Percentiles rank a stretch among this genome's conserved stretches.
phyloP scores from a whole-genome alignment of 768 basidiomycete genomes.

The Tricholoma bakamatsutake region DNA sequence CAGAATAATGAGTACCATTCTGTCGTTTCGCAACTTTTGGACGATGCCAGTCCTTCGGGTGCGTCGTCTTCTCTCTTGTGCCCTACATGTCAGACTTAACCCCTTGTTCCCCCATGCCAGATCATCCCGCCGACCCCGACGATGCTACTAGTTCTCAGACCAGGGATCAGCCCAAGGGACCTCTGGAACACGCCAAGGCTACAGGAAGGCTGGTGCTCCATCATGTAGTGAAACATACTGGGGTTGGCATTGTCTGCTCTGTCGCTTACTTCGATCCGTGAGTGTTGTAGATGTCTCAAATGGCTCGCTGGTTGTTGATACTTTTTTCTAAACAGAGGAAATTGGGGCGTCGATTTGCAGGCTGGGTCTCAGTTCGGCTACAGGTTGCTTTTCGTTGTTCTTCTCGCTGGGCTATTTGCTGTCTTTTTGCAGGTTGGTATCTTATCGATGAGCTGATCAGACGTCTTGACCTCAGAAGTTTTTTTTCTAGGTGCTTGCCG shows the following conservation, averaged over 20 bases:
- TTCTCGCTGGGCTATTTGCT: slow-evolving; percentile 78
- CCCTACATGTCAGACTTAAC: slow-evolving; percentile 9
- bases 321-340: slow-evolving; percentile 52
- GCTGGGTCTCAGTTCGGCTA: slow-evolving; percentile 86
- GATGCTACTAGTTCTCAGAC: not conserved
- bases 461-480: not conserved
- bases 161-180: not conserved
- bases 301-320: not conserved
- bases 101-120: slow-evolving; percentile 23
- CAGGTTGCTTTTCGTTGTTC: slow-evolving; percentile 77
- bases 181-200: slow-evolving; percentile 24
- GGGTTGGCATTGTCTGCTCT: slow-evolving; percentile 81
- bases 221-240: slow-evolving; percentile 62
- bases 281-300: slow-evolving; percentile 21
- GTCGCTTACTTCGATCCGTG: slow-evolving; percentile 90
- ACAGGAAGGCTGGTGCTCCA: slow-evolving; percentile 29
- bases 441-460: slow-evolving; percentile 1
- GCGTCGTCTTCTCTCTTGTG: slow-evolving; percentile 26
- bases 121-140: slow-evolving; percentile 8
- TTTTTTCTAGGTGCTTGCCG: slow-evolving; percentile 56
- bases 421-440: slow-evolving; percentile 68
- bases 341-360: slow-evolving; percentile 88
- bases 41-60: slow-evolving; percentile 31
- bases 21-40: slow-evolving; percentile 28
- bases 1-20: slow-evolving; percentile 28